Conservation (phyloP, 371 early-diverging fungal genomes). For the Coemansia sp. region DNA sequence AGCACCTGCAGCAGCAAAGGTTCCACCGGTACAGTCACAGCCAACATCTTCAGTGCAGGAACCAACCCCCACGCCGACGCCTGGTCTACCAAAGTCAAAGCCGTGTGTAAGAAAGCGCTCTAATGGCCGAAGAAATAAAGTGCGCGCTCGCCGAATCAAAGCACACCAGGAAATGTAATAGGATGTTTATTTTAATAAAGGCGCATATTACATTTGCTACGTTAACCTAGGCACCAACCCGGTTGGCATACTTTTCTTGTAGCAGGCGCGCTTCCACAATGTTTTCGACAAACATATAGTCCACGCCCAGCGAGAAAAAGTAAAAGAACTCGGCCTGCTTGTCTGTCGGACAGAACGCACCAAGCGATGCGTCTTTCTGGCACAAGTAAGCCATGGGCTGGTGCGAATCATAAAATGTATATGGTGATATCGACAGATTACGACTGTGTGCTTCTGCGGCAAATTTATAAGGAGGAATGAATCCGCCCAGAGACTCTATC, state of each 20-base stretch:
- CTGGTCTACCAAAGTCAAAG: neutral
- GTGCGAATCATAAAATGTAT: constrained; percentile 55
- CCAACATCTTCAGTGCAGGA: too few relatives aligned
- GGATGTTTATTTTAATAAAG: neutral
- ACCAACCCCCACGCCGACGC: neutral
- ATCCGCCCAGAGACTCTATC: constrained; percentile 49
- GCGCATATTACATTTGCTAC: neutral
- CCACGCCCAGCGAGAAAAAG: constrained; percentile 50
- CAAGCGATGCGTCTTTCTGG: neutral
- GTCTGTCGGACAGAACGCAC: constrained; percentile 34
- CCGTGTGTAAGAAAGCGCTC: neutral
- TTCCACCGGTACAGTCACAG: neutral
- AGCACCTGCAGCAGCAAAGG: neutral
- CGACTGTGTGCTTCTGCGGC: constrained; percentile 35
- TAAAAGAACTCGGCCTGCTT: constrained; percentile 37
- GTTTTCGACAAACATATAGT: constrained; percentile 55
- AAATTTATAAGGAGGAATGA: constrained; percentile 33
- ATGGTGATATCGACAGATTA: constrained; percentile 43
- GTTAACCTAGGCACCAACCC: too few relatives aligned
- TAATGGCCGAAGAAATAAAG: neutral
- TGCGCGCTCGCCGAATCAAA: too few relatives aligned
- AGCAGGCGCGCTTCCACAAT: constrained; percentile 38
- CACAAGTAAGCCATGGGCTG: constrained; percentile 44
- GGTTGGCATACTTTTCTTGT: neutral
- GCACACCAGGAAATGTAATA: neutral